These are phyloP conservation scores for Penicillium maclennaniae DNA, from an alignment of 495 filamentous ascomycete genomes.

Conservation along the genomic window DNA sequence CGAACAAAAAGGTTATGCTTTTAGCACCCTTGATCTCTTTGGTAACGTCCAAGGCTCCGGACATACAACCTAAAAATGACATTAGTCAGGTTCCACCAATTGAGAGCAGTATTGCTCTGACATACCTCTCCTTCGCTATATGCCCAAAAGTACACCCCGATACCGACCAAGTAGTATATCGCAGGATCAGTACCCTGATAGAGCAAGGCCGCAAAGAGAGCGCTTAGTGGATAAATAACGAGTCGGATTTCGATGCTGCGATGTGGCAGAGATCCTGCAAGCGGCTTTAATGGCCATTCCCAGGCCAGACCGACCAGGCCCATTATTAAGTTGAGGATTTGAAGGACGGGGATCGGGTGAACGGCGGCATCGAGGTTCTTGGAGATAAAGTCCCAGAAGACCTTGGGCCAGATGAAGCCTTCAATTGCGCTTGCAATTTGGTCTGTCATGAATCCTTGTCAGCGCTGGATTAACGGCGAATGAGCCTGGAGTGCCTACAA, in stretches of 20 bases:
- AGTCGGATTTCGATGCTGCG: constrained; percentile 83
- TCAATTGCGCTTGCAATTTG: constrained; percentile 81
- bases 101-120: background rate
- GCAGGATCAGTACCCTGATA: constrained; percentile 94
- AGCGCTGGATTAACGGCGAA: too few species aligned
- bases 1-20: constrained; percentile 24
- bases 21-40: constrained; percentile 25
- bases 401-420: constrained; percentile 97
- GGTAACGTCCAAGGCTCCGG: constrained; percentile 56
- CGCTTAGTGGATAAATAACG: constrained; percentile 74
- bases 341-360: constrained; percentile 81
- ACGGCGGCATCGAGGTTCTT: constrained; percentile 85
- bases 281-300: constrained; percentile 79
- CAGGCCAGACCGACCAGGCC: constrained; percentile 75
- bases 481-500: constrained; percentile 56
- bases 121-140: constrained; percentile 95
- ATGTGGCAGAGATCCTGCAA: constrained; percentile 68
- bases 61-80: constrained; percentile 45
- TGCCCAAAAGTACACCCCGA: constrained; percentile 91
- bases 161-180: constrained; percentile 85
- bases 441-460: constrained; percentile 45
- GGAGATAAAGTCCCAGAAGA: constrained; percentile 96
- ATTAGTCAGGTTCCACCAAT: constrained; percentile 14
- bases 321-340: constrained; percentile 92
- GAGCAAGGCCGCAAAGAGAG: constrained; percentile 69